Evolutionary conservation across 768 basidiomycete genomes (phyloP).

Genomic region (Podaxis carcinomalis): DNA sequence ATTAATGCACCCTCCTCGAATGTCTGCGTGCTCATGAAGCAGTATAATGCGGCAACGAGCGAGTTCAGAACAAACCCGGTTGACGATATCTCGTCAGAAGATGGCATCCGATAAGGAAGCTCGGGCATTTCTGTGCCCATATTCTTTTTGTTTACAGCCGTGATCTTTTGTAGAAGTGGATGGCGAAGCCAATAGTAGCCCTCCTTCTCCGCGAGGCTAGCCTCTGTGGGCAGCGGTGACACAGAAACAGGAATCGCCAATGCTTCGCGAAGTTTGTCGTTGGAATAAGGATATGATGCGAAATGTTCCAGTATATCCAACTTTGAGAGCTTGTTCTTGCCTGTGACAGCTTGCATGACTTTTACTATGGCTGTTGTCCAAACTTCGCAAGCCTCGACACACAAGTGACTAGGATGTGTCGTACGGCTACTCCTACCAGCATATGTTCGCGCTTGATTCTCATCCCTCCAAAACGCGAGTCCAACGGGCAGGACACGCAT

Average conservation of each 20-base stretch:
- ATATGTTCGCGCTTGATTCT: conserved; percentile 23
- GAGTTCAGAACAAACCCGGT: conserved; percentile 37
- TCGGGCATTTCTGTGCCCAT: background rate
- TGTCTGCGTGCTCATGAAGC: conserved; percentile 37
- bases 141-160: conserved; percentile 12
- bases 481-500: conserved; percentile 44
- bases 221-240: conserved; percentile 13
- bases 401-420: conserved; percentile 39
- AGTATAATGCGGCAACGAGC: conserved; percentile 38
- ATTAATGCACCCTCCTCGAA: conserved; percentile 43
- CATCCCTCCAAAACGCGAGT: conserved; percentile 37
- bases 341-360: conserved; percentile 27
- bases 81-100: conserved; percentile 26
- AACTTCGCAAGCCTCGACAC: conserved; percentile 36
- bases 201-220: conserved; percentile 23
- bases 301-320: conserved; percentile 34
- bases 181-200: conserved; percentile 29
- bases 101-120: conserved; percentile 28
- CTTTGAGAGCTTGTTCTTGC: conserved; percentile 27
- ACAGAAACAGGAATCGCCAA: conserved; percentile 26
- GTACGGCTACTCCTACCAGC: conserved; percentile 36
- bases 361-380: conserved; percentile 32
- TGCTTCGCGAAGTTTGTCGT: conserved; percentile 25
- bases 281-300: conserved; percentile 31
- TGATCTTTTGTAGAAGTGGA: conserved; percentile 28